These are phyloP conservation scores for Fusarium zealandicum DNA, from an alignment of 2,329 filamentous ascomycete species.

Conservation along the genomic window DNA sequence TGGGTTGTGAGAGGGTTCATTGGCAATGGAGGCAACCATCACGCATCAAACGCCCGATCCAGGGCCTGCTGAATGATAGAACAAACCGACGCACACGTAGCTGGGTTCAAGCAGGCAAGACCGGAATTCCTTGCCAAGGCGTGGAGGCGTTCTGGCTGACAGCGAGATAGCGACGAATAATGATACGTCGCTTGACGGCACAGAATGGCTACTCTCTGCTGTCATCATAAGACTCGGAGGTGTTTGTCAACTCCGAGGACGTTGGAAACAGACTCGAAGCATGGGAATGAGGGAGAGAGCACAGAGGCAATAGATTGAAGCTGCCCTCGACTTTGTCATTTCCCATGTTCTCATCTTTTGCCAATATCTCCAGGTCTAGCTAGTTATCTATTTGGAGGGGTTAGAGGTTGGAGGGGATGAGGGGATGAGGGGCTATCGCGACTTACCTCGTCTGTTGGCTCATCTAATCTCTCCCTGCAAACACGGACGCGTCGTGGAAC, in stretches of 20 bases:
- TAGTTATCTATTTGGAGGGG: neutral
- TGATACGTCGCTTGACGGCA: conserved; percentile 6
- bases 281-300: neutral
- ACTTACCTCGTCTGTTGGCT: conserved; percentile 10
- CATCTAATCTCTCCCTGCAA: conserved; percentile 21
- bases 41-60: neutral
- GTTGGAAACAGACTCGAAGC: neutral
- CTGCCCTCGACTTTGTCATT: conserved; percentile 26
- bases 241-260: neutral
- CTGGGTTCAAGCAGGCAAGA: neutral
- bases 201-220: neutral
- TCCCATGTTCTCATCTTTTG: conserved; percentile 21
- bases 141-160: neutral
- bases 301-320: conserved; percentile 18
- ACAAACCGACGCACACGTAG: neutral
- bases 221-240: neutral
- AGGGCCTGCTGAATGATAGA: neutral
- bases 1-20: neutral
- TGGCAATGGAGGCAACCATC: neutral
- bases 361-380: conserved; percentile 23
- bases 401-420: conserved; percentile 6
- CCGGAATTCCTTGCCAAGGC: neutral
- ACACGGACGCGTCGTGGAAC: conserved; percentile 12
- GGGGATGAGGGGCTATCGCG: conserved; percentile 14
- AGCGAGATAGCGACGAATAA: conserved; percentile 3